A percentile compares a stretch with the other conserved stretches of the same genome.
Evolutionary conservation across 2,329 filamentous ascomycete species (phyloP).

Genomic region (Colletotrichum australisinense): DNA sequence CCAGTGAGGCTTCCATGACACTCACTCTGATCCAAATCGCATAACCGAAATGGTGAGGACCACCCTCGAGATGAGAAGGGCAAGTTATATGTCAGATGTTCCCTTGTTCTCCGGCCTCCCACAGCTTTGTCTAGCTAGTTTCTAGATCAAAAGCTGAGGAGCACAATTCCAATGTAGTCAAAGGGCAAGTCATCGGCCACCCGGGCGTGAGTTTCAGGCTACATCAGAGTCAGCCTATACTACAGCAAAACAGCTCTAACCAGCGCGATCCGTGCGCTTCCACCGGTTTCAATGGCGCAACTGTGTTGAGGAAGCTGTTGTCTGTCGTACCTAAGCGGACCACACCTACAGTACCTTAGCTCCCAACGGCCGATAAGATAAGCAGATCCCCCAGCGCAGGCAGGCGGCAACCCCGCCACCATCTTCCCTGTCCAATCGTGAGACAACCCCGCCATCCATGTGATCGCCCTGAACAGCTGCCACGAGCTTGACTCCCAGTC

Average conservation of each 20-base stretch:
- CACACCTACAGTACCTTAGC: background rate
- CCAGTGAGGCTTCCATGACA: background rate
- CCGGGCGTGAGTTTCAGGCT: slow-evolving; percentile 5
- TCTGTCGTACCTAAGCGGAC: background rate
- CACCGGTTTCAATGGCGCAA: background rate
- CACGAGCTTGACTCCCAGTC: slow-evolving; percentile 32
- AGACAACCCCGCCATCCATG: slow-evolving; percentile 39
- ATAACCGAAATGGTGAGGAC: background rate
- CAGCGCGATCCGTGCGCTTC: slow-evolving; percentile 12
- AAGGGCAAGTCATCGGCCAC: background rate
- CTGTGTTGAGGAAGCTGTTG: background rate
- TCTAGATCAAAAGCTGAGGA: background rate
- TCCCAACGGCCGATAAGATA: slow-evolving; percentile 35
- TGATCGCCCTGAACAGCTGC: slow-evolving; percentile 37
- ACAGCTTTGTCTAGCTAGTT: background rate
- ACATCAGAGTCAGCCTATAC: background rate
- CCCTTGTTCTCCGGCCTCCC: background rate
- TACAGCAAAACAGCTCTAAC: background rate
- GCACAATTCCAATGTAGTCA: background rate
- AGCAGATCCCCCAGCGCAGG: slow-evolving; percentile 2
- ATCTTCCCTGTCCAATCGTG: slow-evolving; percentile 34
- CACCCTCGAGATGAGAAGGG: background rate
- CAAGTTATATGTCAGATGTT: background rate
- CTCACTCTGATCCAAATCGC: background rate
- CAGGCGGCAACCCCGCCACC: slow-evolving; percentile 30